Conservation (phyloP, 129 eudicot species). For the Arctium minus region DNA sequence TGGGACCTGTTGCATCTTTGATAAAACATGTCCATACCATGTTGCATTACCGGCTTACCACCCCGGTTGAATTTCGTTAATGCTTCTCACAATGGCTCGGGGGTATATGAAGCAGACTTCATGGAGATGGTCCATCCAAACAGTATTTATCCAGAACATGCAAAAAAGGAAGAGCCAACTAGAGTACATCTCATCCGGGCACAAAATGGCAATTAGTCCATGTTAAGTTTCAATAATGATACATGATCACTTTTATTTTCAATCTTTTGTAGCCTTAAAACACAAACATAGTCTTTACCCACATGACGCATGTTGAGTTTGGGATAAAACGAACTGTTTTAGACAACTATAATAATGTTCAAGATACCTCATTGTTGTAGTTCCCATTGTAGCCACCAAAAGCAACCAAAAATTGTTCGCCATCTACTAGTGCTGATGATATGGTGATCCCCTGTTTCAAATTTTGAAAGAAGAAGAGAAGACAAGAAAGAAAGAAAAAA, state of each 20-base stretch:
- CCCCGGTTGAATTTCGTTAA: too few relatives aligned
- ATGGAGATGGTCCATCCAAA: too few relatives aligned
- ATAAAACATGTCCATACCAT: too few relatives aligned
- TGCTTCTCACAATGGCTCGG: too few relatives aligned
- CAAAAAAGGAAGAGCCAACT: background rate
- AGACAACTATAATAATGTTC: background rate
- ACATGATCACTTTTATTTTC: background rate
- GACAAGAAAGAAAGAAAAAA: background rate
- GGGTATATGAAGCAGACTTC: too few relatives aligned
- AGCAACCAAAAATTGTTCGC: conserved; percentile 68
- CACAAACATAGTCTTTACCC: background rate
- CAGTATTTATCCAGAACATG: background rate
- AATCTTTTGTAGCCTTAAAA: conserved; percentile 1
- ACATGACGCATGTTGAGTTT: background rate
- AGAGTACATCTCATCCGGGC: too few relatives aligned
- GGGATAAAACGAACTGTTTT: background rate
- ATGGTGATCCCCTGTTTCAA: conserved; percentile 78
- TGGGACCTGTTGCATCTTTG: too few relatives aligned
- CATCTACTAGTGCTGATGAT: conserved; percentile 56
- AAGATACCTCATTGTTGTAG: conserved; percentile 80
- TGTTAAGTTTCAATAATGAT: background rate
- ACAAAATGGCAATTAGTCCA: background rate
- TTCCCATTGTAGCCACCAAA: conserved; percentile 98
- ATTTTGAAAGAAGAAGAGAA: background rate
- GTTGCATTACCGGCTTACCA: too few relatives aligned